These are phyloP conservation scores for Leucaena leucocephala DNA, from an alignment of 306 rosid species.

Conservation along the genomic window DNA sequence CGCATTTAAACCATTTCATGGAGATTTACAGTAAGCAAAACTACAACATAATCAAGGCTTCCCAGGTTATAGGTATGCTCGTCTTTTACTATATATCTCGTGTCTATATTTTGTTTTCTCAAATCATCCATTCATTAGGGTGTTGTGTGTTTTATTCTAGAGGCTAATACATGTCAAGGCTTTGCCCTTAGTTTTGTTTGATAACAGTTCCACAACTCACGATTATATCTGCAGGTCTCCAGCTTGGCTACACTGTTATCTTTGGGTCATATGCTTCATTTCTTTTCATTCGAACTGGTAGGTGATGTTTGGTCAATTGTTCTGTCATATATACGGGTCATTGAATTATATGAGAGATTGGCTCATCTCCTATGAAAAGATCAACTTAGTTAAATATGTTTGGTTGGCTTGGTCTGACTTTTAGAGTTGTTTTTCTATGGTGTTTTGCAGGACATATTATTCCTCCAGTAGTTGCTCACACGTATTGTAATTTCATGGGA, in stretches of 20 bases:
- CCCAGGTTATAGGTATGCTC: slow-evolving; percentile 62
- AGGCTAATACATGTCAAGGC: slow-evolving; percentile 15
- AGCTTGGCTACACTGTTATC: slow-evolving; percentile 90
- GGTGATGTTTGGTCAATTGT: slow-evolving; percentile 31
- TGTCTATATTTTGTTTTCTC: slow-evolving; percentile 20
- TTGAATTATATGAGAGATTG: slow-evolving; percentile 19
- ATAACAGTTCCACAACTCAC: slow-evolving; percentile 25
- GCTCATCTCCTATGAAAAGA: slow-evolving; percentile 5
- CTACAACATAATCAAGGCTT: slow-evolving; percentile 64
- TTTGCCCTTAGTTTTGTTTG: slow-evolving; percentile 28
- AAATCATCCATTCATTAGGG: neutral
- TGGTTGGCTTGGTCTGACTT: slow-evolving; percentile 7
- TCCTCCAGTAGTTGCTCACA: slow-evolving; percentile 81
- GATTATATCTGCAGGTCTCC: slow-evolving; percentile 64
- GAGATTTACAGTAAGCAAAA: slow-evolving; percentile 76
- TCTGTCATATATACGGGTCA: slow-evolving; percentile 26
- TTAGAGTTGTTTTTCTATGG: slow-evolving; percentile 17
- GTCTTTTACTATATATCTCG: slow-evolving; percentile 28
- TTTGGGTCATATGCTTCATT: slow-evolving; percentile 96
- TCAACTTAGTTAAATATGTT: neutral
- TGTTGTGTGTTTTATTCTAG: slow-evolving; percentile 11
- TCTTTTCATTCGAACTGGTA: slow-evolving; percentile 92
- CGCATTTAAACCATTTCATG: slow-evolving; percentile 89
- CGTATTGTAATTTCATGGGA: slow-evolving; percentile 91
- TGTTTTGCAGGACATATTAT: slow-evolving; percentile 79